phyloP scores from a whole-genome alignment of 441 rosid genomes.

The Melastoma candidum region DNA sequence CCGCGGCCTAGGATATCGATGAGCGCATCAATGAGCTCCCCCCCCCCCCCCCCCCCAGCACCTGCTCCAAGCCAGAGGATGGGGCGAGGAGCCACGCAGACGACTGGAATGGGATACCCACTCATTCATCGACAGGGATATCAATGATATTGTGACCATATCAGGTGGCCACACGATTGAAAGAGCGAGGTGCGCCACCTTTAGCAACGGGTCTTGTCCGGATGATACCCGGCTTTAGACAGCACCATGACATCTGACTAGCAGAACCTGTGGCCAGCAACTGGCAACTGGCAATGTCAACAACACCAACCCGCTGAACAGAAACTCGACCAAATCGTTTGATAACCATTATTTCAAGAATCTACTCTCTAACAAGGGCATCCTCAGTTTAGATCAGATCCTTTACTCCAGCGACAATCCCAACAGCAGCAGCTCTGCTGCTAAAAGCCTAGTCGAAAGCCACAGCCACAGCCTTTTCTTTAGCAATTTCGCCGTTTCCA shows the following conservation, averaged over 20 bases:
- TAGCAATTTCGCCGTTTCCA: constrained; percentile 29
- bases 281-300: constrained; percentile 16
- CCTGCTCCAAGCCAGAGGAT: no score
- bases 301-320: constrained; percentile 29
- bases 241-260: constrained; percentile 23
- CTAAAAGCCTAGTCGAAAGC: constrained; percentile 31
- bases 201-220: constrained; percentile 33
- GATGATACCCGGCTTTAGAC: constrained; percentile 31
- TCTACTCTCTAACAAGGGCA: constrained; percentile 36
- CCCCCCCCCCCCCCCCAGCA: constrained; percentile 60
- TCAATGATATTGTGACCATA: constrained; percentile 30
- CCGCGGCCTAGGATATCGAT: constrained; percentile 96
- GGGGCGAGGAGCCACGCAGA: no score
- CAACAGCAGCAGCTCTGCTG: constrained; percentile 19
- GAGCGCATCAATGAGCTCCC: constrained; percentile 65
- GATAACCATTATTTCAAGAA: constrained; percentile 48
- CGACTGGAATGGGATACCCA: no score
- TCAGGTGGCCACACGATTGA: constrained; percentile 54
- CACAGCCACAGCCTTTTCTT: constrained; percentile 28
- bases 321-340: constrained; percentile 34
- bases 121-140: not conserved
- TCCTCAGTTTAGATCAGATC: constrained; percentile 45
- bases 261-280: constrained; percentile 25
- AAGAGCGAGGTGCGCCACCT: constrained; percentile 37
- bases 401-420: constrained; percentile 27